Evolutionary conservation across 2,329 filamentous ascomycete species (phyloP), one percentile per base, ranked within the genome.

Genomic region (Microsporum canis): DNA sequence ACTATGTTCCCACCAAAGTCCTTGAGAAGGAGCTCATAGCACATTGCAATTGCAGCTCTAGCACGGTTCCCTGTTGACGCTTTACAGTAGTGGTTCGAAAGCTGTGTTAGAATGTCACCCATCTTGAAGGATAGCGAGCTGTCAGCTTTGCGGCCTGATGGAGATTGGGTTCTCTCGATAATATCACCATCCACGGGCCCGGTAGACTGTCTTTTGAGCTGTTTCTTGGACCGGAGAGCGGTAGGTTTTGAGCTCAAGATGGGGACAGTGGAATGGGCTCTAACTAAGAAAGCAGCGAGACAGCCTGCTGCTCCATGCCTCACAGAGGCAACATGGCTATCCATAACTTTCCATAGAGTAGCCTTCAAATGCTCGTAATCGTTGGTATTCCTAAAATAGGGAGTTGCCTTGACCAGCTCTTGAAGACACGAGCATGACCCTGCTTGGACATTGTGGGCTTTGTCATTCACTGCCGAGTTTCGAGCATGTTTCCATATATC

Each of bases 401-500:
- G 75, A 0, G 91, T 96, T 63, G 82, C 78, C 61, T 82, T 85
- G 27, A 88, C 77, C 57, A 97, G 77, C 60, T 85, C 80, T 69
- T 88, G 87, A 64, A 99, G 76, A 70, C 89, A 95, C 65, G 85
- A 85, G 69, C 88, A 95, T 6, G 89, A 88, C 61, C 85, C 83
- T 14, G 87, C 82, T 71, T 96, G 84, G 5, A 92, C 91, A 38
- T 95, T 80, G 2, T 85, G 80, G 3, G 90, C 88, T 74, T 94
- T 97, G 73, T 99, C 95, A 63, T 80, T 81, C 0, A 85, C 81
- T 33, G 88, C 88, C 66, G 88, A 82, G 72, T 81, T 89, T 64
- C 94, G 85, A 31, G 86, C 87, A 71, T 92, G 88, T 74, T 96
- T 99, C 90, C 91, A 97, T 14, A 95, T 84, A 71, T 96, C 91